Base-by-base conservation (phyloP, 1,284 basidiomycete genomes). In the Boletellus deceptivus region DNA sequence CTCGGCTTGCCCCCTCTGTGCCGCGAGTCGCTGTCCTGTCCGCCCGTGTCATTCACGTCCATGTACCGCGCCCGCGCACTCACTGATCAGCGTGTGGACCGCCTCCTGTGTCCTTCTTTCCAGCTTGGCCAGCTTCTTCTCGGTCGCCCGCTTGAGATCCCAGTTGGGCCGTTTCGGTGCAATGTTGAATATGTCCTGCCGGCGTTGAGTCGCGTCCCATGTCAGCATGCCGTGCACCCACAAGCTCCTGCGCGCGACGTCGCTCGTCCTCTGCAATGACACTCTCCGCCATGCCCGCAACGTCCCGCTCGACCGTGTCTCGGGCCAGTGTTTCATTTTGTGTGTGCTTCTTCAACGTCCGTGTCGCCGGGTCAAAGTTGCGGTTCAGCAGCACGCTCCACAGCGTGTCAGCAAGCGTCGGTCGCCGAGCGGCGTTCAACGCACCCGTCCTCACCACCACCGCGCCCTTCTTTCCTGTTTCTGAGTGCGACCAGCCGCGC, bases 131-230 rank as follows among this genome's bases (percentile, higher is more conserved):
- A 96, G 76, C 63, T 95, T 91, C 72, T 89, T 92, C 50, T 93
- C 90, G 72, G 95, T 85, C 64, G 98, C 93, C 43, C 95, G 84
- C 70, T 96, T 98, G 57, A 99, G 75, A 70, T 98, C 96, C 95
- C 96, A 98, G 69, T 98, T 98, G 10, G 90, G 84, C 44, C 93
- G 80, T 76, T 95, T 96, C 2, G 96, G 96, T 24, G 95, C 95
- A 58, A 99, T 98, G 66, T 97, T 98, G 67, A 93, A 90, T 24
- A 98, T 77, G 64, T 98, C 93, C 93, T 97, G 65, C 43, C 27
- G 47, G 43, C 20, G 40, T 49, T 59, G 52, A 54, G 53, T 34
- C n/a, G 46, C 54, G 46, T 51, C 22, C 34, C 4, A 27, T 29
- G 29, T 31, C n/a, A 36, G 17, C n/a, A 6, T 22, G 53, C 46